phyloP scores from a whole-genome alignment of 805 yeast species.

The Candida saitoana region DNA sequence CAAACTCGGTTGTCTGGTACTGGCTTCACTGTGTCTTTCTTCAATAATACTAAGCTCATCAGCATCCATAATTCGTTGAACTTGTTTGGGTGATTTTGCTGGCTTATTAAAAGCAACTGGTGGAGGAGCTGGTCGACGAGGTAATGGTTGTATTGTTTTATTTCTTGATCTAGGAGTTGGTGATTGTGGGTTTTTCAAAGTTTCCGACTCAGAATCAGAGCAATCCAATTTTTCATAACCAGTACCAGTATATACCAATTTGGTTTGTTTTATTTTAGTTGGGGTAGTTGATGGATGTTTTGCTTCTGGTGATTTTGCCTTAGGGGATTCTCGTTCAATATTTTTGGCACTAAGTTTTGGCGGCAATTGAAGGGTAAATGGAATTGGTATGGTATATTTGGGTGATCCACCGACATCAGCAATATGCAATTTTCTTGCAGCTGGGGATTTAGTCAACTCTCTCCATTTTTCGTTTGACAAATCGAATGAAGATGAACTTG shows the following conservation, averaged over 20 bases:
- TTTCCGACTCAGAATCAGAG: slow-evolving; percentile 15
- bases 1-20: slow-evolving; percentile 30
- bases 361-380: slow-evolving; percentile 38
- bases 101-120: slow-evolving; percentile 21
- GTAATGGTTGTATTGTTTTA: slow-evolving; percentile 1
- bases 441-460: slow-evolving; percentile 30
- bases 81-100: slow-evolving; percentile 21
- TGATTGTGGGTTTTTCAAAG: slow-evolving; percentile 1
- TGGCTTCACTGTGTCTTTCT: slow-evolving; percentile 28
- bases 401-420: slow-evolving; percentile 11
- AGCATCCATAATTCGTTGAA: slow-evolving; percentile 16
- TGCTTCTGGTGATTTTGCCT: neutral
- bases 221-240: slow-evolving; percentile 34
- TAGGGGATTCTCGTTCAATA: slow-evolving; percentile 4
- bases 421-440: slow-evolving; percentile 35
- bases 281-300: slow-evolving; percentile 8
- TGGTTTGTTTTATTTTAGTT: slow-evolving; percentile 10
- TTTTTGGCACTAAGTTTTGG: slow-evolving; percentile 35
- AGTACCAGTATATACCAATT: slow-evolving; percentile 31
- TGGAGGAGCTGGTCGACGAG: slow-evolving; percentile 22
- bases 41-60: slow-evolving; percentile 43
- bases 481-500: slow-evolving; percentile 9
- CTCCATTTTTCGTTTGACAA: slow-evolving; percentile 20
- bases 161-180: slow-evolving; percentile 2
- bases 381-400: slow-evolving; percentile 37